Percentiles rank a stretch among this genome's conserved stretches.
Conservation (phyloP, 345 rosid species). For the Hibiscus syriacus region DNA sequence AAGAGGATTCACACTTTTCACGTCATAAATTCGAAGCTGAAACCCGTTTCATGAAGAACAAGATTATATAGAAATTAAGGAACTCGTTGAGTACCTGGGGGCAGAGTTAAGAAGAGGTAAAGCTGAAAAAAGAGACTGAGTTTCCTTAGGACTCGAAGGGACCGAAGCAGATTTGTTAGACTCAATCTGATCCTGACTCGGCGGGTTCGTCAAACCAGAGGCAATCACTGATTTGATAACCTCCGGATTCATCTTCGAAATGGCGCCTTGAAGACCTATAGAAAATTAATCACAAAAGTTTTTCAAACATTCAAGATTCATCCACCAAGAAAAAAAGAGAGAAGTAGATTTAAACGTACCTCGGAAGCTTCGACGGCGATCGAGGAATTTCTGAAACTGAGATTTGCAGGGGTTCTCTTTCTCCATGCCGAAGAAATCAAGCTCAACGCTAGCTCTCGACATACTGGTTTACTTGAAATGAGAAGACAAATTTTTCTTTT, state of each 20-base stretch:
- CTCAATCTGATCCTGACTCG: conserved; percentile 1
- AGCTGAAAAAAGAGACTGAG: conserved; percentile 21
- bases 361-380: conserved; percentile 69
- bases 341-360: conserved; percentile 22
- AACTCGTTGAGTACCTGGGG: conserved; percentile 26
- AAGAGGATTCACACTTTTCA: background rate
- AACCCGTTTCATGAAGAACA: background rate
- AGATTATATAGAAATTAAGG: background rate
- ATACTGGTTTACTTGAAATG: too few relatives aligned
- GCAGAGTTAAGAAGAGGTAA: conserved; percentile 31
- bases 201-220: conserved; percentile 22
- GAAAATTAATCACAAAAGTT: background rate
- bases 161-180: conserved; percentile 22
- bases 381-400: conserved; percentile 36
- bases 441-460: conserved; percentile 53
- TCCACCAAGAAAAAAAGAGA: background rate
- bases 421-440: conserved; percentile 61
- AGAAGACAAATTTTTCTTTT: background rate
- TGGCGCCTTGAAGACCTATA: conserved; percentile 64
- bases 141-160: conserved; percentile 44
- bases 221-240: conserved; percentile 62
- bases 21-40: background rate
- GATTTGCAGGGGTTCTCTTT: conserved; percentile 37
- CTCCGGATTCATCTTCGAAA: conserved; percentile 71
- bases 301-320: background rate